phyloP scores from a whole-genome alignment of 768 basidiomycete species.

The Rhizopogon roseolus region DNA sequence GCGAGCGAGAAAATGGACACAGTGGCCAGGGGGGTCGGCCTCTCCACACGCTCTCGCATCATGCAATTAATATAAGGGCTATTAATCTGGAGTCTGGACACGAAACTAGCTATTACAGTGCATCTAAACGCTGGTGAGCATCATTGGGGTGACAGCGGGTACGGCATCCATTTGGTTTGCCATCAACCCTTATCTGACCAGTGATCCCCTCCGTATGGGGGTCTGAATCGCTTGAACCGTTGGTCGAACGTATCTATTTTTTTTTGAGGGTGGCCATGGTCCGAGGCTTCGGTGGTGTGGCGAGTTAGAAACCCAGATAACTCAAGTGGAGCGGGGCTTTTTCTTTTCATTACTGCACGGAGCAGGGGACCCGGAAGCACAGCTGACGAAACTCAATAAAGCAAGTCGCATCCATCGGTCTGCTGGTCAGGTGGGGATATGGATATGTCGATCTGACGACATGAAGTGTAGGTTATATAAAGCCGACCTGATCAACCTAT shows the following conservation, averaged over 20 bases:
- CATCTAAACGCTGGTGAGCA: not conserved
- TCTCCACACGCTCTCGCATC: not conserved
- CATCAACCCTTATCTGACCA: not conserved
- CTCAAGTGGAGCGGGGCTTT: not conserved
- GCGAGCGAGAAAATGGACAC: not conserved
- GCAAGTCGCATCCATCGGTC: not conserved
- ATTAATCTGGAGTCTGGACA: too few species aligned
- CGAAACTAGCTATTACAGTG: too few species aligned
- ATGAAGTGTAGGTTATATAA: not conserved
- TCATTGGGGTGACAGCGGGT: not conserved
- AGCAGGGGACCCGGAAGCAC: not conserved
- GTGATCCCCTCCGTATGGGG: not conserved
- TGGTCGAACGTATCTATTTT: not conserved
- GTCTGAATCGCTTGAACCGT: not conserved
- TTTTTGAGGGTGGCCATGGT: not conserved
- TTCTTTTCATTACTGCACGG: not conserved
- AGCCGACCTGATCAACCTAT: not conserved
- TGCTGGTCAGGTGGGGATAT: not conserved
- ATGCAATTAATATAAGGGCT: not conserved
- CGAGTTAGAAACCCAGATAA: not conserved
- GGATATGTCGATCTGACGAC: not conserved
- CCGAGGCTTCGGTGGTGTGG: not conserved
- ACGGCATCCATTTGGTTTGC: not conserved
- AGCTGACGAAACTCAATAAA: not conserved
- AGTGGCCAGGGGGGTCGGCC: not conserved